Base-by-base conservation (phyloP, 2,329 filamentous ascomycete species). In the Mycosphaerelloides madeirae region DNA sequence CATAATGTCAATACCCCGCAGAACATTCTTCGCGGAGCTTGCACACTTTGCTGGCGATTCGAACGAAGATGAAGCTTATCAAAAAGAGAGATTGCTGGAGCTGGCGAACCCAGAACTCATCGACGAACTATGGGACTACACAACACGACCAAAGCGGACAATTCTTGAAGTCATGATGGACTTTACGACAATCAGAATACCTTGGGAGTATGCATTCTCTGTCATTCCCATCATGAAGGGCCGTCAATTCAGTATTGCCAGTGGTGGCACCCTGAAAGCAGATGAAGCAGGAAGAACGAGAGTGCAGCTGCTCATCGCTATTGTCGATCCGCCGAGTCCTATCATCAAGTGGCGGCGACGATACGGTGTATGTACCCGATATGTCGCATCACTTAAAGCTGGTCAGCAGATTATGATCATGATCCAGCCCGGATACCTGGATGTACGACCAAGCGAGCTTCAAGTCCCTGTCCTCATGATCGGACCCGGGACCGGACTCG, bases 111-210 rank as follows among this genome's bases (percentile, higher is more conserved):
- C 87, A 0, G 78, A 85, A 35, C 87, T 84, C 57, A 80, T 91
- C 5, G 89, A 97, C 56, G 93, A 98, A 57, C 83, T 95, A 44
- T 97, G 87, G 69, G 91, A 98, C 68, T 98, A 98, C 63, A 93
- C 93, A 1, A 90, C 90, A 0, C 82, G 93, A 7, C 87, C 91
- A 1, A 83, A 89, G 28, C 83, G 93, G 28, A 94, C 86, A 46
- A 95, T 97, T 45, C 72, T 98, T 5, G 93, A 98, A 67, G 84
- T 95, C 3, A 76, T 98, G 20, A 83, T 91, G 44, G 93, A 98
- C 57, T 98, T 98, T 58, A 78, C 85, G 32, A 84, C 80, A 0
- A 84, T 97, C 43, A 83, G 83, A 50, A 80, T 98, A 2, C 90
- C 93, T 0, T 86, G 83, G 68, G 73, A 84, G 43, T 80, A 83